phyloP scores from a whole-genome alignment of 1,139 yeast genomes.

The Arxiozyma heterogenica region DNA sequence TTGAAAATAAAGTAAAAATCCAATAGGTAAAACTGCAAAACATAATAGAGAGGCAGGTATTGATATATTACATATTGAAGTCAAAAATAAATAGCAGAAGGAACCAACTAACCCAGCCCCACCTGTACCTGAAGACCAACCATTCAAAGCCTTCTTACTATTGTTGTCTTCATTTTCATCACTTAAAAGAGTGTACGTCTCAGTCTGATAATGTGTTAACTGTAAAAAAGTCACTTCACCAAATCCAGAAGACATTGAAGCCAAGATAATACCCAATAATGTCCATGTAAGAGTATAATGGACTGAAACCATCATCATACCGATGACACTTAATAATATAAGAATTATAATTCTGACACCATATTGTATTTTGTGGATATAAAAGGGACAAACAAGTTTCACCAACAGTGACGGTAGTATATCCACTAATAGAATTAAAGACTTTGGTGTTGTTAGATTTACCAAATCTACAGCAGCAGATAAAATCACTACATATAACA shows the following conservation, averaged over 20 bases:
- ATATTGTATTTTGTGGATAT: conserved; percentile 60
- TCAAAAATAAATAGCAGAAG: conserved; percentile 44
- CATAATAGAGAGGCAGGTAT: conserved; percentile 39
- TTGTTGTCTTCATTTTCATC: conserved; percentile 45
- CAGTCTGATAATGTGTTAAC: conserved; percentile 58
- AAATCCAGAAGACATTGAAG: conserved; percentile 77
- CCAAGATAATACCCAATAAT: conserved; percentile 66
- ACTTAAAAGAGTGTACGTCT: conserved; percentile 47
- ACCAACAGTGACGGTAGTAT: conserved; percentile 71
- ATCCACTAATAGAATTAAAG: conserved; percentile 76
- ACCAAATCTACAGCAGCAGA: conserved; percentile 91
- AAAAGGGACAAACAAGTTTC: conserved; percentile 71
- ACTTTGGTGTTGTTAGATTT: conserved; percentile 76
- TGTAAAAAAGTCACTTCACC: conserved; percentile 88
- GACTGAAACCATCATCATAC: conserved; percentile 66
- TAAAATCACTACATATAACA: conserved; percentile 80
- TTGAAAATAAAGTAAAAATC: conserved; percentile 37
- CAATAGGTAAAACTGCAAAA: conserved; percentile 42
- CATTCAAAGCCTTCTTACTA: conserved; percentile 53
- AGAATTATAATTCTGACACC: conserved; percentile 43
- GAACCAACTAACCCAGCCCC: conserved; percentile 89
- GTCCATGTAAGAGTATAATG: conserved; percentile 29
- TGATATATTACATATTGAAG: conserved; percentile 44
- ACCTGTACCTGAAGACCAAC: conserved; percentile 92
- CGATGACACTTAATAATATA: conserved; percentile 54